Evolutionary conservation across 371 early-diverging fungal genomes (phyloP), one percentile per base, ranked within the genome.

Genomic region (Apophysomyces ossiformis): DNA sequence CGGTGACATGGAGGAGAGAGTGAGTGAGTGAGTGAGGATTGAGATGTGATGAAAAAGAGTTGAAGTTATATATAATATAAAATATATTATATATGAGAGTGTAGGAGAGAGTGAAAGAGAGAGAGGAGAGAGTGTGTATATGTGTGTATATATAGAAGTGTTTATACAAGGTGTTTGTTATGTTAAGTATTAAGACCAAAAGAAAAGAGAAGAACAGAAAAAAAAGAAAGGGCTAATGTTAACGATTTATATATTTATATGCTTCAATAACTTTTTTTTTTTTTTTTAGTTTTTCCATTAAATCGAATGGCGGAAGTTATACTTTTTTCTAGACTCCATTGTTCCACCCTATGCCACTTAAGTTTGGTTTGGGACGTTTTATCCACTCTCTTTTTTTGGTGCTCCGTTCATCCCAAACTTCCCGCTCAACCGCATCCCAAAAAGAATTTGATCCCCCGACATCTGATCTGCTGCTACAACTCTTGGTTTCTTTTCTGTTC

Each of bases 391-490:
- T 50, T 5, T 18, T 18, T 18, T 21, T 21, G 18, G 15, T 13
- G 13, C 46, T 45, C 46, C n/a, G 54, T 50, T 50, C 54, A 50
- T 50, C 8, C 3, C 32, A 26, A 26, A 50, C 21, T 4, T 50
- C 35, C 50, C 35, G 35, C 18, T 61, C 32, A 26, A 26, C n/a
- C 12, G 37, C 16, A n/a, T 37, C n/a, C 37, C 35, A 15, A n/a
- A 11, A 32, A 21, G 7, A 56, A n/a, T n/a, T n/a, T 56, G 18
- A 21, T 21, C 32, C 41, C 41, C 37, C 43, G 37, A 45, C 37
- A 60, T 60, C 60, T 60, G 43, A 45, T 60, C 43, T 60, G 41
- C 37, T 60, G 16, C 45, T n/a, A n/a, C n/a, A n/a, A 60, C 54
- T 39, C 43, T 13, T n/a, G n/a, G 58, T 58, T 46, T 46, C 35